Evolutionary conservation across 1,284 basidiomycete genomes (phyloP), one percentile per base, ranked within the genome.

Genomic region (Ustilago curta): DNA sequence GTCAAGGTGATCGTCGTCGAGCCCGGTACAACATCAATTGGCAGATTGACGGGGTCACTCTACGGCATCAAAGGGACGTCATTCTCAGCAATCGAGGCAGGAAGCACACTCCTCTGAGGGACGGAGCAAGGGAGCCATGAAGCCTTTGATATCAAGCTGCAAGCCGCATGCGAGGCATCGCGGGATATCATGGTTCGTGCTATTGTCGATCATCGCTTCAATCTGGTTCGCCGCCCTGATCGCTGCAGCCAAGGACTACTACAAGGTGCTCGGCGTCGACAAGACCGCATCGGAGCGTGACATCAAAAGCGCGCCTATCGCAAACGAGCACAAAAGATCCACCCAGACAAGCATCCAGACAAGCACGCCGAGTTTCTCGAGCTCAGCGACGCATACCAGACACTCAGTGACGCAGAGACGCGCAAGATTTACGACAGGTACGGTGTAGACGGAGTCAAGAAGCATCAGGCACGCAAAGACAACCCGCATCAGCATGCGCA

Each of bases 341-440:
- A 84, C 51, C 83, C 83, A 0, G 83, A 84, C 73, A 84, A 84
- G 59, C 78, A 84, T 58, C 83, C 83, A 4, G 83, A 84, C 51
- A 82, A 82, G 68, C 76, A 79, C 29, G 69, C 73, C 35, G 81
- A 83, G 66, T 84, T 84, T 18, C 77, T 84, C 84, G 87, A 85
- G 90, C 68, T 84, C 27, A 79, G 78, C 39, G 83, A 84, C 40
- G 83, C 83, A 11, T 84, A 84, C 49, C 82, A 84, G 61, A 69
- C 74, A 9, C 71, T 84, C 12, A 76, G 73, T 35, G 83, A 84
- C 37, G 56, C 76, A 0, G 79, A 84, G 54, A 64, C 73, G 23
- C 72, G 83, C 55, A 73, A 73, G 56, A 77, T 84, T 40, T 84
- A 84, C 72, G 82, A 84, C 58, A 59, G 74, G 2, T 72, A 79